These are phyloP conservation scores for Fusarium nematophilum DNA, from an alignment of 2,329 filamentous ascomycete species.

Conservation along the genomic window DNA sequence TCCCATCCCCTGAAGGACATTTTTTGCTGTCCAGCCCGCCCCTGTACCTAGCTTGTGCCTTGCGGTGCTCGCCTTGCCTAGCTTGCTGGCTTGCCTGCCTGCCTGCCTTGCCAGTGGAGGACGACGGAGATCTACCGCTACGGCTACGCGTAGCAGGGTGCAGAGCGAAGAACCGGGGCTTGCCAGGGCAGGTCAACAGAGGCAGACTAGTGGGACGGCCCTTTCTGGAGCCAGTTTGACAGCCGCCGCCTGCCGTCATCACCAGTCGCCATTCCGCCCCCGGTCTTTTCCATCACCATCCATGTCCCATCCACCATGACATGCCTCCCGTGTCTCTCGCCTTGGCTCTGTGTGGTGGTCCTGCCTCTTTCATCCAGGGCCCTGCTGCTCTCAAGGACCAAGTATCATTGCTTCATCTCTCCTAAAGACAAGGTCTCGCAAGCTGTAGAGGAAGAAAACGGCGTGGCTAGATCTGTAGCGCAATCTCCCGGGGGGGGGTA, in stretches of 20 bases:
- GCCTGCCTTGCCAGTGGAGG: constrained; percentile 9
- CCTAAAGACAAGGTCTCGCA: constrained; percentile 14
- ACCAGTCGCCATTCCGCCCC: constrained; percentile 40
- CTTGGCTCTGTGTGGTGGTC: constrained; percentile 22
- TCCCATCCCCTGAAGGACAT: constrained; percentile 24
- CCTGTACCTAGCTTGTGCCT: constrained; percentile 19
- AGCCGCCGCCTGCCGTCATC: constrained; percentile 44
- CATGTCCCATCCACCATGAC: constrained; percentile 32
- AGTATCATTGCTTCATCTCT: constrained; percentile 37
- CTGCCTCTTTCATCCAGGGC: constrained; percentile 23
- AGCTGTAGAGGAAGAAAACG: constrained; percentile 17
- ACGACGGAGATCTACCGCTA: constrained; percentile 37
- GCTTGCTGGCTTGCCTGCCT: too few species aligned
- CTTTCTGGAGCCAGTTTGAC: constrained; percentile 45
- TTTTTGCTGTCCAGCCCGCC: neutral
- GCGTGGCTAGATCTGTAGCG: constrained; percentile 23
- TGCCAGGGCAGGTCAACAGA: constrained; percentile 36
- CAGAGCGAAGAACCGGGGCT: constrained; percentile 34
- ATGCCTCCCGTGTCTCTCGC: constrained; percentile 30
- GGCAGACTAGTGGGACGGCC: constrained; percentile 45
- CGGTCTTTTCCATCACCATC: constrained; percentile 32
- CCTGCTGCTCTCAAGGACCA: constrained; percentile 15
- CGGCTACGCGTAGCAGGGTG: constrained; percentile 35
- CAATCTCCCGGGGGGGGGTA: constrained; percentile 32
- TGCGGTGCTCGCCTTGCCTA: constrained; percentile 20